These are phyloP conservation scores for Termitomyces sp. DNA, from an alignment of 768 basidiomycete species.

Conservation along the genomic window DNA sequence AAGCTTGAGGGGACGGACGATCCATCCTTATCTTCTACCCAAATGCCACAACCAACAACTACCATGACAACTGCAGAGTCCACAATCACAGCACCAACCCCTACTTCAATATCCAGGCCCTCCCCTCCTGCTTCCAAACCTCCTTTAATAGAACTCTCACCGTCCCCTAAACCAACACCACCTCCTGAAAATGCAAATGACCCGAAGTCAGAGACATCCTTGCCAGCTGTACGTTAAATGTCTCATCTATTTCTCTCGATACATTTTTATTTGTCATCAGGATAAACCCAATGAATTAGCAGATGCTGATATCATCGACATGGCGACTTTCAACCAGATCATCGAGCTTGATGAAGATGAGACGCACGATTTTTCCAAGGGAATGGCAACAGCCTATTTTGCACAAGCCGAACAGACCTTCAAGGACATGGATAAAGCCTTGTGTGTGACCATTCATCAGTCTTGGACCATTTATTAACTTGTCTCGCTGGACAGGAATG, in stretches of 20 bases:
- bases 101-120: not conserved
- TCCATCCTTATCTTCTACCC: not conserved
- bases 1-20: not conserved
- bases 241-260: constrained; percentile 1
- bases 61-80: not conserved
- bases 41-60: constrained; percentile 5
- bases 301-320: constrained; percentile 50
- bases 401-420: constrained; percentile 77
- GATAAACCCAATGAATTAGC: not conserved
- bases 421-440: constrained; percentile 63
- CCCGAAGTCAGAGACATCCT: not conserved
- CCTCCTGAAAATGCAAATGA: not conserved
- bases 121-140: not conserved
- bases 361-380: constrained; percentile 63
- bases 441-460: constrained; percentile 50
- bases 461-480: not conserved
- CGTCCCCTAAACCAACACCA: constrained; percentile 1
- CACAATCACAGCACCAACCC: not conserved
- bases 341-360: constrained; percentile 85
- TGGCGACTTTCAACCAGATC: constrained; percentile 80
- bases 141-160: not conserved
- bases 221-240: constrained; percentile 3
- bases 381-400: constrained; percentile 80
- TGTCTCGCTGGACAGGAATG: constrained; percentile 31
- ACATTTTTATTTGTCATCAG: constrained; percentile 4